These are phyloP conservation scores for Colletotrichum sp. DNA, from an alignment of 2,329 filamentous ascomycete genomes.

Conservation along the genomic window DNA sequence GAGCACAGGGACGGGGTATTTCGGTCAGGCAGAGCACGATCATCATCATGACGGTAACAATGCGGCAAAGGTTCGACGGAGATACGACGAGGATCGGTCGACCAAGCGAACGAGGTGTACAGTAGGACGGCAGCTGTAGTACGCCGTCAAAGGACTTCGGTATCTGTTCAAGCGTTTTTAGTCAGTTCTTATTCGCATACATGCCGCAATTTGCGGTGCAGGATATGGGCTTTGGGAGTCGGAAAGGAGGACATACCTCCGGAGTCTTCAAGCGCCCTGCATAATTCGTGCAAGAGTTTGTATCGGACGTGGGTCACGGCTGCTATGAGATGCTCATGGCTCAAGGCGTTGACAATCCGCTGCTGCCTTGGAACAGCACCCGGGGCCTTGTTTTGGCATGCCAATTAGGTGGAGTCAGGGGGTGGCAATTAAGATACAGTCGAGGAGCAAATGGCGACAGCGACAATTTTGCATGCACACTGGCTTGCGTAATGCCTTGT, in stretches of 20 bases:
- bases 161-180: not conserved
- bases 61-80: not conserved
- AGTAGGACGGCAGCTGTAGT: not conserved
- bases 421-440: not conserved
- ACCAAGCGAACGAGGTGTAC: not conserved
- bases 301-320: too few relatives aligned
- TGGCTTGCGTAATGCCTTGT: not conserved
- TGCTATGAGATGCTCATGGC: too few relatives aligned
- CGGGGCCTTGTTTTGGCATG: not conserved
- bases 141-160: not conserved
- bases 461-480: not conserved
- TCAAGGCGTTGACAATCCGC: too few relatives aligned
- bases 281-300: not conserved
- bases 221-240: too few relatives aligned
- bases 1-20: not conserved
- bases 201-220: too few relatives aligned
- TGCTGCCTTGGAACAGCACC: too few relatives aligned
- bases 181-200: not conserved
- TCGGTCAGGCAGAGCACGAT: not conserved
- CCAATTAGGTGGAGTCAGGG: not conserved
- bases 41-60: not conserved
- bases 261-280: not conserved
- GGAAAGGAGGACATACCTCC: not conserved
- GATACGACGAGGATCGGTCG: not conserved
- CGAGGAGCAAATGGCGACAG: not conserved